A percentile compares a stretch with the other conserved stretches of the same genome.
These are phyloP conservation scores for Discostella pseudostelligera DNA, from an alignment of 108 stramenopile genomes.

Conservation along the genomic window DNA sequence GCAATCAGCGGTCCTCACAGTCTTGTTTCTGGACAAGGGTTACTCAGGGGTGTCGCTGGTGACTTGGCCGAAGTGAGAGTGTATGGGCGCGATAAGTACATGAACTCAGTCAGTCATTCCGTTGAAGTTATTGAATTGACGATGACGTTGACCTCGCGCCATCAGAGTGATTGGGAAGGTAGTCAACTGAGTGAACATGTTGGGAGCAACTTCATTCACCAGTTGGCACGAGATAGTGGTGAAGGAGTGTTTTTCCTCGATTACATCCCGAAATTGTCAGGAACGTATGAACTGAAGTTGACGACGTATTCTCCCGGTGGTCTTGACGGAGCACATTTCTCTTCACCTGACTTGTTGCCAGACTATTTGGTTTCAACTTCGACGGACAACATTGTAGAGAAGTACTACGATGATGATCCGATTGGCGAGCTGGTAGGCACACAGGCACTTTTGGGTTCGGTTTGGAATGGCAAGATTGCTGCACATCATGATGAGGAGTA, in stretches of 20 bases:
- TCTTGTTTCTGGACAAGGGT: conserved; percentile 15
- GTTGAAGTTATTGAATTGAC: conserved; percentile 16
- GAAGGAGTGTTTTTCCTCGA: conserved; percentile 17
- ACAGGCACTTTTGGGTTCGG: not conserved
- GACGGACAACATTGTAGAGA: conserved; percentile 9
- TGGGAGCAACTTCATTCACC: not conserved
- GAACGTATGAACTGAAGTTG: conserved; percentile 16
- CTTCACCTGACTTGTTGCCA: conserved; percentile 21
- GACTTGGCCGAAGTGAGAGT: conserved; percentile 14
- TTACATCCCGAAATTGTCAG: conserved; percentile 2
- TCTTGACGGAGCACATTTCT: conserved; percentile 9
- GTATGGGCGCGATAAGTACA: conserved; percentile 11
- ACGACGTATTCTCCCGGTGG: conserved; percentile 14
- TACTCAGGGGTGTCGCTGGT: conserved; percentile 7
- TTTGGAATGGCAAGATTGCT: conserved; percentile 22
- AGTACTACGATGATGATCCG: conserved; percentile 7
- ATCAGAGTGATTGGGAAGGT: conserved; percentile 2
- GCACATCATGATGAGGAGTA: conserved; percentile 17
- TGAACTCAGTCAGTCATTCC: conserved; percentile 9
- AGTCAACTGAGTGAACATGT: conserved; percentile 3
- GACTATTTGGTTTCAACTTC: conserved; percentile 11
- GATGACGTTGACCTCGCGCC: conserved; percentile 5
- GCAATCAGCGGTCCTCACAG: conserved; percentile 16
- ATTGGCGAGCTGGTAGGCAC: conserved; percentile 12
- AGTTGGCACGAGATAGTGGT: conserved; percentile 10